Base-by-base conservation (phyloP, 805 yeast species). In the Starmera dryadoides region DNA sequence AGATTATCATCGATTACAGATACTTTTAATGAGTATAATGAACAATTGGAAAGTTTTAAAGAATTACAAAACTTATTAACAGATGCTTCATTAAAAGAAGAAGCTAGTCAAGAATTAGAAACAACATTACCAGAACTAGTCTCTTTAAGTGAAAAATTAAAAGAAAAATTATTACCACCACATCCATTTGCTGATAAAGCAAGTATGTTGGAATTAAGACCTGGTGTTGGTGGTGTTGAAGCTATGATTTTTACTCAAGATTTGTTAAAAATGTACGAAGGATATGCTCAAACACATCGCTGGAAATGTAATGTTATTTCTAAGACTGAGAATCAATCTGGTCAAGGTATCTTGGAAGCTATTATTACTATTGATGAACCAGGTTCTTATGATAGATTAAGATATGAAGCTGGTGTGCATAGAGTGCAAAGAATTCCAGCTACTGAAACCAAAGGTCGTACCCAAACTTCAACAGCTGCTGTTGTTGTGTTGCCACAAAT, bases 171-270 rank as follows among this genome's bases (percentile, higher is more conserved):
- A 5, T 60, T 91, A 18, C 96, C 97, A 2, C 77, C 85, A 3
- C 81, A 83, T 47, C 80, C 78, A 34, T 85, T 83, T 57, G 73
- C 81, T 3, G 93, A 85, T 34, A 77, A 75, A 44, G 78, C 93
- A 0, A 81, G 95, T 35, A 65, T 93, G 2, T 47, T 93, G 16
- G 98, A 93, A 58, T 62, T 93, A 12, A 70, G 97, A 41, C 97
- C 98, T 0, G 98, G 98, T 7, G 87, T 91, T 2, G 98, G 98
- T 14, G 98, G 98, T 3, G 75, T 80, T 6, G 98, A 93, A 55
- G 96, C 98, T 0, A 79, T 81, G 56, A 73, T 93, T 12, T 93
- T 93, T 59, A 77, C 98, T 0, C 74, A 73, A 30, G 93, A 93
- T 54, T 62, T 93, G 41, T 60, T 87, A 43, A 71, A 73, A 42